Evolutionary conservation across 2,329 filamentous ascomycete genomes (phyloP).

Genomic region (Malbranchea zuffiana): DNA sequence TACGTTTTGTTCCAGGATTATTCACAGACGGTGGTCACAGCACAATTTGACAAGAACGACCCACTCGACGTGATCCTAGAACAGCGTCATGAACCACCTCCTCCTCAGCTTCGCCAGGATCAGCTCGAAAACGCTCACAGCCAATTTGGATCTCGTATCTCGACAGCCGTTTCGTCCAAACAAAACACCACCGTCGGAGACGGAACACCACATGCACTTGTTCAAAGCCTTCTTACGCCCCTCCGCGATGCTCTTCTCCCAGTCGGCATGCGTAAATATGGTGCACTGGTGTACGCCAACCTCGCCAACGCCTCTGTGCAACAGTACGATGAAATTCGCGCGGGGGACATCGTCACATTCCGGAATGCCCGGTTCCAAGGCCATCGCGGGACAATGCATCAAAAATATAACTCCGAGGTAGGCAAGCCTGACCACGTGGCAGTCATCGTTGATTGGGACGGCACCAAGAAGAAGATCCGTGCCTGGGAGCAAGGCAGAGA

Average conservation of each 20-base stretch:
- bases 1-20: conserved; percentile 93
- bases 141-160: conserved; percentile 67
- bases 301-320: conserved; percentile 86
- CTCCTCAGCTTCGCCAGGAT: conserved; percentile 73
- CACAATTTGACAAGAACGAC: conserved; percentile 65
- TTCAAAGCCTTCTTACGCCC: conserved; percentile 67
- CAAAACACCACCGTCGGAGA: conserved; percentile 76
- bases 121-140: conserved; percentile 81
- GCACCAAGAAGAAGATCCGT: conserved; percentile 92
- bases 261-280: conserved; percentile 80
- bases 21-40: conserved; percentile 81
- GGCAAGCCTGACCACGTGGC: conserved; percentile 82
- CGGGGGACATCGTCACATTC: conserved; percentile 85
- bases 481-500: conserved; percentile 93
- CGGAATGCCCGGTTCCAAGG: conserved; percentile 92
- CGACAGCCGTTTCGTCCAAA: conserved; percentile 56
- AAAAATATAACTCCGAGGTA: conserved; percentile 81
- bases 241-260: conserved; percentile 65
- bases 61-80: conserved; percentile 62
- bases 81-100: conserved; percentile 77
- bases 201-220: conserved; percentile 64
- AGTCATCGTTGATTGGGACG: conserved; percentile 92
- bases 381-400: conserved; percentile 88
- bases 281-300: conserved; percentile 87
- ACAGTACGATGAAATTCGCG: conserved; percentile 83